phyloP scores from a whole-genome alignment of 768 basidiomycete species.

The Auricularia auricula-judae region DNA sequence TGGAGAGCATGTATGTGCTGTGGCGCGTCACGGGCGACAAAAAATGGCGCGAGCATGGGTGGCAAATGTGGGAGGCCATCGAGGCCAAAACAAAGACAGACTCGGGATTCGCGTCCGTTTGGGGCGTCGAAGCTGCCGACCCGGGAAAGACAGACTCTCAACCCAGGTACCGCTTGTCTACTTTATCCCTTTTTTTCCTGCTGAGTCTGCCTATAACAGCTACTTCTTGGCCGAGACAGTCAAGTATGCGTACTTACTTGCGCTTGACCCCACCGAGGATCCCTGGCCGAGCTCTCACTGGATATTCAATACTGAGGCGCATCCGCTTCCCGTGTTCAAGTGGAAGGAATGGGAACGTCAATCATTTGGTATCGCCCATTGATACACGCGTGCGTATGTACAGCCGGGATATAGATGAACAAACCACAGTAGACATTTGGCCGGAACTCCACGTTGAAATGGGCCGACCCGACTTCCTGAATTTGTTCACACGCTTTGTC shows the following conservation, averaged over 20 bases:
- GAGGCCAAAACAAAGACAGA: slow-evolving; percentile 46
- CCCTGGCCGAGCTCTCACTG: slow-evolving; percentile 35
- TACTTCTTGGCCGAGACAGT: slow-evolving; percentile 52
- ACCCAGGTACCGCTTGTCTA: slow-evolving; percentile 51
- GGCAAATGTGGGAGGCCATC: slow-evolving; percentile 59
- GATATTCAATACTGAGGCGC: slow-evolving; percentile 51
- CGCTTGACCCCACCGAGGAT: slow-evolving; percentile 41
- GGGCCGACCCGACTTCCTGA: too few species aligned
- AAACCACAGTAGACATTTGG: too few species aligned
- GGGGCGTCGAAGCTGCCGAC: slow-evolving; percentile 30
- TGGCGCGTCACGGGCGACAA: slow-evolving; percentile 59
- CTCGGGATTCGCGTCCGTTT: slow-evolving; percentile 51
- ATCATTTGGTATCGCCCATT: neutral
- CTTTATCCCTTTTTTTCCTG: slow-evolving; percentile 21
- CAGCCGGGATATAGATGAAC: too few species aligned
- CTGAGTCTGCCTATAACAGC: slow-evolving; percentile 15
- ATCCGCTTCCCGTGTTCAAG: slow-evolving; percentile 61
- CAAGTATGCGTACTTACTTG: slow-evolving; percentile 64
- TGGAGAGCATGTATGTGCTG: slow-evolving; percentile 62
- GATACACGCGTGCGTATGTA: neutral
- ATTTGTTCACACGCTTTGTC: too few species aligned
- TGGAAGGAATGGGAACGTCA: slow-evolving; percentile 41
- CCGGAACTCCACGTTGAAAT: too few species aligned
- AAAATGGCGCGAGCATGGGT: slow-evolving; percentile 62
- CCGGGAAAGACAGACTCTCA: slow-evolving; percentile 40